phyloP scores from a whole-genome alignment of 192 early-diverging fungal genomes.

The Piromyces sp. region DNA sequence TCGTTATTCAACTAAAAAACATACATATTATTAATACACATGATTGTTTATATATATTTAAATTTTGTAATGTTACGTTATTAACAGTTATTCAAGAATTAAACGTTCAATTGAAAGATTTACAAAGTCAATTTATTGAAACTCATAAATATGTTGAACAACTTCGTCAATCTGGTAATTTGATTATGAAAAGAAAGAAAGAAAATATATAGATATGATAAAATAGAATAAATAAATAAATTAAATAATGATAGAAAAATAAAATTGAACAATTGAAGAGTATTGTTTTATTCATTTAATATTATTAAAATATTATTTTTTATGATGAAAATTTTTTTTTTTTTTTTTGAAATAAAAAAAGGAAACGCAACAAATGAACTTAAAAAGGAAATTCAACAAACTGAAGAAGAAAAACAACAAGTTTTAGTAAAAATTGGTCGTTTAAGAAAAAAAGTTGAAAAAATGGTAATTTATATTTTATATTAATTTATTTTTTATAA shows the following conservation, averaged over 20 bases:
- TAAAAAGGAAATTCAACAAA: conserved; percentile 38
- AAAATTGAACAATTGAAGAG: no score
- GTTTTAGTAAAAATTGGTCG: conserved; percentile 26
- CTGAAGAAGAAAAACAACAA: conserved; percentile 50
- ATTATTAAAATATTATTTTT: no score
- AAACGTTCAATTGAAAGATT: conserved; percentile 14
- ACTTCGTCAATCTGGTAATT: conserved; percentile 16
- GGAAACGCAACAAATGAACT: conserved; percentile 4
- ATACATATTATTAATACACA: no score
- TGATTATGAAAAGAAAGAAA: no score
- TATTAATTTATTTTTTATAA: no score
- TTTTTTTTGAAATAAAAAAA: not conserved
- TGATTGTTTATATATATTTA: no score
- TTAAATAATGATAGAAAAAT: no score
- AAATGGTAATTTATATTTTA: conserved; percentile 16
- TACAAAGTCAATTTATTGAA: conserved; percentile 35
- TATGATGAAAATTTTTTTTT: not conserved
- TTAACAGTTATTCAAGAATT: conserved; percentile 23
- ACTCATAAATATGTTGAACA: conserved; percentile 26
- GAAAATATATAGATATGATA: no score
- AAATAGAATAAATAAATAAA: no score
- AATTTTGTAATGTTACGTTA: no score
- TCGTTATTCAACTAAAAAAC: not conserved
- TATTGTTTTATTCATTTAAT: no score
- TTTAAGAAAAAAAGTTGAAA: conserved; percentile 31